These are phyloP conservation scores for Xerocomus potaroensis DNA, from an alignment of 768 basidiomycete species.

Conservation along the genomic window DNA sequence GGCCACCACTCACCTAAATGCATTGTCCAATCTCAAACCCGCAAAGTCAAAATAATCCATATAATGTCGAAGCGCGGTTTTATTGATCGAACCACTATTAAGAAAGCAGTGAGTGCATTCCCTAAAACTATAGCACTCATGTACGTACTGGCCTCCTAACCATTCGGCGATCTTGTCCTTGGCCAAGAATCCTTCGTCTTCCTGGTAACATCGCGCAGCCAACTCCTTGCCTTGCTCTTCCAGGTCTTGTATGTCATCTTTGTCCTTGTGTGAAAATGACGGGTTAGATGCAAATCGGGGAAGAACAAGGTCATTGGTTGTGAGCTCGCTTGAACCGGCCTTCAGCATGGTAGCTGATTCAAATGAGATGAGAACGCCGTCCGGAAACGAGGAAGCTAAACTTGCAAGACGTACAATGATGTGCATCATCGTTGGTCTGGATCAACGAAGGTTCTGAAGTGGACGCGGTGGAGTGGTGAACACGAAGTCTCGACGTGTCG, in stretches of 20 bases:
- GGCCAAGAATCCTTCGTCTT: slow-evolving; percentile 78
- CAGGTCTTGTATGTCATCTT: slow-evolving; percentile 54
- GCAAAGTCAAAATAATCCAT: slow-evolving; percentile 88
- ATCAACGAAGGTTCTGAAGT: slow-evolving; percentile 82
- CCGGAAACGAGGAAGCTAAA: slow-evolving; percentile 16
- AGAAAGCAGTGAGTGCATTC: not conserved
- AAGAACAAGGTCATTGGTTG: slow-evolving; percentile 46
- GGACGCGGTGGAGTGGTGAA: slow-evolving; percentile 69
- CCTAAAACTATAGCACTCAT: slow-evolving; percentile 2
- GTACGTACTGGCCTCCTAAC: slow-evolving; percentile 87
- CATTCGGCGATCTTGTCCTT: slow-evolving; percentile 96
- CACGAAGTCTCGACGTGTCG: slow-evolving; percentile 45
- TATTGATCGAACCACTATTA: slow-evolving; percentile 70
- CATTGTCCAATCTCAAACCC: slow-evolving; percentile 75
- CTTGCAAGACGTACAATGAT: slow-evolving; percentile 40
- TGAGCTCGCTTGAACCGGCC: slow-evolving; percentile 49
- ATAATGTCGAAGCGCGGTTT: slow-evolving; percentile 70
- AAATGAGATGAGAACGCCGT: slow-evolving; percentile 9
- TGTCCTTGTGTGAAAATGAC: slow-evolving; percentile 42
- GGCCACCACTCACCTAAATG: slow-evolving; percentile 64
- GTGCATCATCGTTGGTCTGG: slow-evolving; percentile 46
- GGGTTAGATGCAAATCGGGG: slow-evolving; percentile 41
- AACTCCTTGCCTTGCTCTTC: slow-evolving; percentile 65
- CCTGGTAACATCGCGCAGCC: slow-evolving; percentile 77
- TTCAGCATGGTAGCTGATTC: slow-evolving; percentile 20